Percentiles rank a stretch among this genome's conserved stretches.
phyloP scores from a whole-genome alignment of 139 green algal genomes.

The Tetraselmis chui region DNA sequence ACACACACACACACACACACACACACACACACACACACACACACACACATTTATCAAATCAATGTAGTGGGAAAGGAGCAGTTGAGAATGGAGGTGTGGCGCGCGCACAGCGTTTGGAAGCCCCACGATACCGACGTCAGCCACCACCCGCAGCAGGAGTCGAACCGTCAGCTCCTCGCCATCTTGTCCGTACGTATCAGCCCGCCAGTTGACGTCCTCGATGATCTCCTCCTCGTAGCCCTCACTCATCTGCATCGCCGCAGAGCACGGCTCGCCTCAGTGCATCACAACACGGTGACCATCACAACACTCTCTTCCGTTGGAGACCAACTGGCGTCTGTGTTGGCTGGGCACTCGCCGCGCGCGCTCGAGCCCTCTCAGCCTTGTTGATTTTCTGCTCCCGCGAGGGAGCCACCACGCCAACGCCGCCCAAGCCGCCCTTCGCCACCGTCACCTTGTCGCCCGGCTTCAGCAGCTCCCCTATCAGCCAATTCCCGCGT shows the following conservation, averaged over 20 bases:
- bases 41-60: too few relatives aligned
- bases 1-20: too few relatives aligned
- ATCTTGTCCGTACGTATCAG: constrained; percentile 40
- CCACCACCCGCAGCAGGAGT: constrained; percentile 78
- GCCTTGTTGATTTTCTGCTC: neutral
- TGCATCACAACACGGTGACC: too few relatives aligned
- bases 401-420: constrained; percentile 37
- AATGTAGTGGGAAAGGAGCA: too few relatives aligned
- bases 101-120: constrained; percentile 82
- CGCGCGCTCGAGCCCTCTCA: neutral
- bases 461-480: constrained; percentile 11
- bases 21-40: too few relatives aligned
- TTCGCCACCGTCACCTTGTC: constrained; percentile 8
- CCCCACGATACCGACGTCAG: constrained; percentile 90
- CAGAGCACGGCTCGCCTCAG: too few relatives aligned
- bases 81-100: too few relatives aligned
- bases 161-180: constrained; percentile 65
- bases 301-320: too few relatives aligned
- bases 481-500: neutral
- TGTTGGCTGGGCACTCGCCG: too few relatives aligned
- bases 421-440: constrained; percentile 50
- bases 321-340: too few relatives aligned
- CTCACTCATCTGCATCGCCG: constrained; percentile 16
- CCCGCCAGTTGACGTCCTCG: constrained; percentile 57
- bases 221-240: constrained; percentile 47